phyloP scores from a whole-genome alignment of 192 early-diverging fungal species.

The Dissophora globulifera region DNA sequence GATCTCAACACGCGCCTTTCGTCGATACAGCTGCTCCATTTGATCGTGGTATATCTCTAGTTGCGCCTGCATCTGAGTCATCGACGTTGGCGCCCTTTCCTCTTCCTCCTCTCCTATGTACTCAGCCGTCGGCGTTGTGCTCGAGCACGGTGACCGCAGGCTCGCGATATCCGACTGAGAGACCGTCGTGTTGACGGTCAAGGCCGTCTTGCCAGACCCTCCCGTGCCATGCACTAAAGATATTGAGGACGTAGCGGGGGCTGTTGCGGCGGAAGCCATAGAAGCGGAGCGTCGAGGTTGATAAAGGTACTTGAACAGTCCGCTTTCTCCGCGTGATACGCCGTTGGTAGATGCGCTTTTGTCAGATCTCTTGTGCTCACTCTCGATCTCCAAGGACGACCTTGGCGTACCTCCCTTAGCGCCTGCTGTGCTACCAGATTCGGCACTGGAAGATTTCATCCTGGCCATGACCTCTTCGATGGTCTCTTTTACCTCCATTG shows the following conservation, averaged over 20 bases:
- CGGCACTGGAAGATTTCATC: not conserved
- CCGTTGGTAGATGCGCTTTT: not conserved
- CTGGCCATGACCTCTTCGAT: constrained; percentile 39
- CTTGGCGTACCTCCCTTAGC: not conserved
- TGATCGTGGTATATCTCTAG: constrained; percentile 26
- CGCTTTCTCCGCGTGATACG: constrained; percentile 7
- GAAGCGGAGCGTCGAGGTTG: constrained; percentile 22
- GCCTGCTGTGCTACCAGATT: too few species aligned
- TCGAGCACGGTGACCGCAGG: not conserved
- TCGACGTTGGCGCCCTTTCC: not conserved
- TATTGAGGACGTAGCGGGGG: not conserved
- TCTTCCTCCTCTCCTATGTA: not conserved
- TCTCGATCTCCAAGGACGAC: not conserved
- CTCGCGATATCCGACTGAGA: not conserved
- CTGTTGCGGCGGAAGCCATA: not conserved
- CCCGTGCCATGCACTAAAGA: not conserved
- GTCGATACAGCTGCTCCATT: constrained; percentile 28
- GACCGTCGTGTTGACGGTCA: not conserved
- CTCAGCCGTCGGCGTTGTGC: not conserved
- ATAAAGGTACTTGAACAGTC: constrained; percentile 34
- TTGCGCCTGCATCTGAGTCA: not conserved
- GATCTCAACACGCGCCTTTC: constrained; percentile 23
- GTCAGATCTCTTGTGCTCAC: not conserved
- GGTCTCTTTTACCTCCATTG: constrained; percentile 41
- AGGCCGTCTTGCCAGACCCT: not conserved